These are phyloP conservation scores for Helicocarpus griseus DNA, from an alignment of 2,329 filamentous ascomycete species.

Conservation along the genomic window DNA sequence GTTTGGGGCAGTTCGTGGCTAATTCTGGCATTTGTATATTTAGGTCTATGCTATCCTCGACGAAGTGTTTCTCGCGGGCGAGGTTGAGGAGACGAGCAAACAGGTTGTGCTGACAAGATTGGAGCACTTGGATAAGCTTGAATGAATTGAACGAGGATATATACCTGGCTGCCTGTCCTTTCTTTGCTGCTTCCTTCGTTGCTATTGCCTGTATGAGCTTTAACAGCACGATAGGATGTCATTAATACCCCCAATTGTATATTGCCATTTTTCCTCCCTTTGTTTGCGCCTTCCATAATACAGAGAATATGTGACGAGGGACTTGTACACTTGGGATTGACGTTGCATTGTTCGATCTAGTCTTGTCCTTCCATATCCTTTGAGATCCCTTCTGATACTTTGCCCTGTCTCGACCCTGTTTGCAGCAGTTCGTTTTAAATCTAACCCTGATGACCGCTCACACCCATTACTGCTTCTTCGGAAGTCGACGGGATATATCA, in stretches of 20 bases:
- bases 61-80: slow-evolving; percentile 92
- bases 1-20: slow-evolving; percentile 4
- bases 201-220: not conserved
- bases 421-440: too few species aligned
- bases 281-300: too few species aligned
- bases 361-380: too few species aligned
- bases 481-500: too few species aligned
- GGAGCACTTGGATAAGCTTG: slow-evolving; percentile 93
- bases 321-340: too few species aligned
- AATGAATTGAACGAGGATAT: slow-evolving; percentile 43
- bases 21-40: not conserved
- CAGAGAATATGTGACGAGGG: too few species aligned
- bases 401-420: too few species aligned
- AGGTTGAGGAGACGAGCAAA: slow-evolving; percentile 98
- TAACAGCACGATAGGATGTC: not conserved
- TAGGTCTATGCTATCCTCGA: slow-evolving; percentile 95
- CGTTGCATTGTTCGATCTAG: too few species aligned
- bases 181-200: not conserved
- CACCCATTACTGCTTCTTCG: too few species aligned
- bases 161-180: not conserved
- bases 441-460: too few species aligned
- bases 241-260: not conserved
- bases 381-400: too few species aligned
- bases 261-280: too few species aligned
- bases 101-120: slow-evolving; percentile 89